Percentiles rank a stretch among this genome's conserved stretches.
phyloP scores from a whole-genome alignment of 345 rosid species.

The Rhizophora apiculata region DNA sequence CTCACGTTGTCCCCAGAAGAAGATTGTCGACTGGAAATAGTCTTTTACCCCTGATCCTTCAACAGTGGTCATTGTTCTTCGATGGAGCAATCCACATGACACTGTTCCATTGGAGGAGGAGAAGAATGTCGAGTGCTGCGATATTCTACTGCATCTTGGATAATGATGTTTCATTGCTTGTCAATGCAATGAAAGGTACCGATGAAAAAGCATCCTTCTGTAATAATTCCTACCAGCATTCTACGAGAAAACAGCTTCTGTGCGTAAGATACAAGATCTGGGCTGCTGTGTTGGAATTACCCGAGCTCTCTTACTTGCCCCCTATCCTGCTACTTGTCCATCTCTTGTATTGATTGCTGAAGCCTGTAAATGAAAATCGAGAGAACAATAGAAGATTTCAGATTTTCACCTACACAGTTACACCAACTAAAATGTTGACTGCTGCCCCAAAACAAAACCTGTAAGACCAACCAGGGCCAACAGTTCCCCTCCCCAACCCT shows the following conservation, averaged over 20 bases:
- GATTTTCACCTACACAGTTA: too few species aligned
- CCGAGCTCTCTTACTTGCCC: conserved; percentile 15
- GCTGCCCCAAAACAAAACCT: too few species aligned
- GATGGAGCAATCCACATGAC: conserved; percentile 55
- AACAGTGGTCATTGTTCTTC: conserved; percentile 32
- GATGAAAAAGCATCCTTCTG: conserved; percentile 85
- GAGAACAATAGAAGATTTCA: too few species aligned
- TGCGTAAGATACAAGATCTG: conserved; percentile 40
- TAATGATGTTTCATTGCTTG: conserved; percentile 87
- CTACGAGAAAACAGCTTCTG: conserved; percentile 64
- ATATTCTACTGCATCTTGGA: conserved; percentile 82
- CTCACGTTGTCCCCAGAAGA: too few species aligned
- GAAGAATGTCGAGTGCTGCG: conserved; percentile 63
- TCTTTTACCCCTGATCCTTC: conserved; percentile 22
- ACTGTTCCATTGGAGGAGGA: conserved; percentile 84
- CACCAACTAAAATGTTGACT: too few species aligned
- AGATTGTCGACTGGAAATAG: too few species aligned
- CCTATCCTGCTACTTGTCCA: conserved; percentile 7
- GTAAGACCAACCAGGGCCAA: too few species aligned
- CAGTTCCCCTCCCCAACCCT: too few species aligned
- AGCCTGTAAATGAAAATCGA: background rate
- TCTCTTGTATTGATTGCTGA: background rate
- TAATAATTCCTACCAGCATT: conserved; percentile 74
- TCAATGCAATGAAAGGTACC: conserved; percentile 82
- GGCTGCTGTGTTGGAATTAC: conserved; percentile 26